phyloP scores from a whole-genome alignment of 2,329 filamentous ascomycete genomes.

The Dothiorella sarmentorum region DNA sequence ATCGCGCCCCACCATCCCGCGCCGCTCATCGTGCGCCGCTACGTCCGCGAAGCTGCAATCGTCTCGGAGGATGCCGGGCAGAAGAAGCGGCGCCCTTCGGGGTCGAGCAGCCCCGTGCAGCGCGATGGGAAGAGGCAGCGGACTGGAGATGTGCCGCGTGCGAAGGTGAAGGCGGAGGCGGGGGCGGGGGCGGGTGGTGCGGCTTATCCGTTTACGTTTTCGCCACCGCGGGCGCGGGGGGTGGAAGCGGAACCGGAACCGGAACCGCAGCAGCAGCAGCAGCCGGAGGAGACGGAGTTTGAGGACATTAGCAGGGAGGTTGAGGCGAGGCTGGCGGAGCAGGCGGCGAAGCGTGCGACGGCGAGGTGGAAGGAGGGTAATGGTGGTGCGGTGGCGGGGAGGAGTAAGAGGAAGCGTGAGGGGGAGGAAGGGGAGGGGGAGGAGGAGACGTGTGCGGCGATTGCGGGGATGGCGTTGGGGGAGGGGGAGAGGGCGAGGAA shows the following conservation, averaged over 20 bases:
- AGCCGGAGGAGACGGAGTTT: not conserved
- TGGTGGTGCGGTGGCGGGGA: not conserved
- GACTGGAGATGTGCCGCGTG: not conserved
- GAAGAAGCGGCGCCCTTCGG: not conserved
- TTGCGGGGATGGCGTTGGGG: not conserved
- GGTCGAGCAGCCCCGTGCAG: not conserved
- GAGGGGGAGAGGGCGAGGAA: not conserved
- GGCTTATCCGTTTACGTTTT: too few species aligned
- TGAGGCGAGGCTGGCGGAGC: not conserved
- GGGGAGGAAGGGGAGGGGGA: not conserved
- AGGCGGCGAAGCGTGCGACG: not conserved
- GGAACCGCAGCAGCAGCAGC: not conserved
- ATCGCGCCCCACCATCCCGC: not conserved
- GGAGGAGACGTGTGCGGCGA: not conserved
- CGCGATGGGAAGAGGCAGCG: not conserved
- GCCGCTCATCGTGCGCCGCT: not conserved
- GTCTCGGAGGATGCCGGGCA: too few species aligned
- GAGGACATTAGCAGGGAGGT: constrained; percentile 15
- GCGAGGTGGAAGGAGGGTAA: not conserved
- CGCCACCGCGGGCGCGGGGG: not conserved
- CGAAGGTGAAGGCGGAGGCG: not conserved
- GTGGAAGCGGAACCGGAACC: too few species aligned
- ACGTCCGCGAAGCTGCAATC: not conserved
- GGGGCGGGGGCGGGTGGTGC: too few species aligned
- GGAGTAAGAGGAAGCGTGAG: not conserved